Base-by-base conservation (phyloP, 176 grass and related monocot genomes). In the Rhynchospora breviuscula region DNA sequence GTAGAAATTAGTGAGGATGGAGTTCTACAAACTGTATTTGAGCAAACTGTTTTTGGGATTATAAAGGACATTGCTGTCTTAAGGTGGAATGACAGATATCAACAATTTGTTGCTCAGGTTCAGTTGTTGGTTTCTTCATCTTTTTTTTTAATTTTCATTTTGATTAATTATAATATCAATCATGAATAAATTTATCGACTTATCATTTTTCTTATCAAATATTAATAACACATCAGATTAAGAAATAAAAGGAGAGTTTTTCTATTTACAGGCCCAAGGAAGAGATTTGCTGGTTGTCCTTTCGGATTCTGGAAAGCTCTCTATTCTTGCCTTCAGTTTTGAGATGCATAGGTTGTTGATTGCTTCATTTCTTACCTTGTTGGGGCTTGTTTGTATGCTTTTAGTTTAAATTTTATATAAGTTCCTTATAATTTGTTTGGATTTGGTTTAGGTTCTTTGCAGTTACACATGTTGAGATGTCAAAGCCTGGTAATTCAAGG, bases 301-400 rank as follows among this genome's bases (percentile, higher is more conserved):
- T 85, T 99, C 96, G 11, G 96, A 99, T 90, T 99, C 96, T 59
- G 96, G 96, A 83, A 95, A 99, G 80, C 91, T 99, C 71, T 95
- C 96, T 83, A 80, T 99, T 85, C 93, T 98, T 84, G 89, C 90
- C 69, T 95, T 95, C 63, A 95, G 86, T 79, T 89, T 86, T 81
- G 85, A 93, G 86, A 99, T 93, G 93, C 91, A 98, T 75, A 98
- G 96, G 96, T 98, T 83, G 81, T 81, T 85, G 59, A 67, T 81
- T 19, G 2, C 9, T 6, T 14, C 67, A 8, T 44, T 80, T 86
- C 58, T 81, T 1, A 75, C 8, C 35, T 56, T 9, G 75, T 60
- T 74, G 14, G 44, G 10, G n/a, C 59, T 1, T 82, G 62, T 83
- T 29, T 79, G 79, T 81, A 18, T 33, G 57, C 78, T 13, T 48